phyloP scores from a whole-genome alignment of 139 green algal species.

The Chlamydomonas urium region DNA sequence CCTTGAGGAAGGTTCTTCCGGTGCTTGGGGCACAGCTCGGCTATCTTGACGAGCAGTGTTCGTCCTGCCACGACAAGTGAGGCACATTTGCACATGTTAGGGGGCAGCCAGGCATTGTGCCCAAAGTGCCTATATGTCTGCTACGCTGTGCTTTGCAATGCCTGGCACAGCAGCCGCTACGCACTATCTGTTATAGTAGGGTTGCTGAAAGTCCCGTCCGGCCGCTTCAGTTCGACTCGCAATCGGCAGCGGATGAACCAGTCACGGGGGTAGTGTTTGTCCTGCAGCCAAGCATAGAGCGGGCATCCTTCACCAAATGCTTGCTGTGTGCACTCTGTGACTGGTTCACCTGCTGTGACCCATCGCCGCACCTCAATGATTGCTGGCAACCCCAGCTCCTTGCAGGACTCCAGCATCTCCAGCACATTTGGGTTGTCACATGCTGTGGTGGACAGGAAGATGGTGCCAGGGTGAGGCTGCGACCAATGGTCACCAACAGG shows the following conservation, averaged over 20 bases:
- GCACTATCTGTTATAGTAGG: constrained; percentile 46
- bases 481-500: no score
- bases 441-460: no score
- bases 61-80: constrained; percentile 23
- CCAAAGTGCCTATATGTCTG: neutral
- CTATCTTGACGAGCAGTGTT: constrained; percentile 33
- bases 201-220: constrained; percentile 36
- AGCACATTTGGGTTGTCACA: constrained; percentile 37
- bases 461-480: neutral
- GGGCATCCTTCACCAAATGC: neutral
- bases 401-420: constrained; percentile 47
- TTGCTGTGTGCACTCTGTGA: neutral
- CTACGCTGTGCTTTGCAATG: neutral
- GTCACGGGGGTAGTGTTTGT: constrained; percentile 54
- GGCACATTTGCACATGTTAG: neutral
- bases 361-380: constrained; percentile 46
- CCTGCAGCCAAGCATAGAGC: constrained; percentile 19
- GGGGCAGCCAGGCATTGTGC: neutral
- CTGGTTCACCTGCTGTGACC: neutral
- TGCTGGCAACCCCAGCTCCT: constrained; percentile 37
- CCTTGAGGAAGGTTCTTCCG: neutral
- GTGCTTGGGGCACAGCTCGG: constrained; percentile 31
- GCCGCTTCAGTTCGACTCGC: constrained; percentile 47
- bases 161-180: neutral
- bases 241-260: constrained; percentile 48